These are phyloP conservation scores for Ichthyophthirius multifiliis DNA, from an alignment of 169 alveolate genomes.

Conservation along the genomic window DNA sequence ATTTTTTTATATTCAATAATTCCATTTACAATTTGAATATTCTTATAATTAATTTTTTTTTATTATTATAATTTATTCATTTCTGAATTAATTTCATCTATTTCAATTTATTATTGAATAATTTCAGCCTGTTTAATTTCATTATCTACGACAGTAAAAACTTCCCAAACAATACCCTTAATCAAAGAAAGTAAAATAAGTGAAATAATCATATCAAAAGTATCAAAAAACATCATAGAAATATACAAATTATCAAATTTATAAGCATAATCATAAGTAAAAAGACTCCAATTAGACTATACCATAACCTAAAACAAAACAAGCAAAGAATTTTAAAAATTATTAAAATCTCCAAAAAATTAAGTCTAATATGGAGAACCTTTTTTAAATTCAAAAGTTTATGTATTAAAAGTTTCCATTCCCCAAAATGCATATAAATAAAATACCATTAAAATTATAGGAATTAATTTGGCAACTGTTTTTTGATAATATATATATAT, in stretches of 20 bases:
- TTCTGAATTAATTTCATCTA: no score
- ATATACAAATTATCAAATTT: neutral
- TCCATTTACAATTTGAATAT: neutral
- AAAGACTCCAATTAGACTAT: conserved; percentile 17
- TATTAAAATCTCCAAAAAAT: neutral
- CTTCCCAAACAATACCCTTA: conserved; percentile 36
- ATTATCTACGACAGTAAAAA: conserved; percentile 10
- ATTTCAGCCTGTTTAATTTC: neutral
- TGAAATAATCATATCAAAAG: conserved; percentile 10
- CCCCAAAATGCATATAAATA: conserved; percentile 11
- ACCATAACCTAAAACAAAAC: conserved; percentile 8
- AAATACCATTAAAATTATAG: conserved; percentile 3
- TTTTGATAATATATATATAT: neutral
- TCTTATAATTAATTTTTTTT: no score
- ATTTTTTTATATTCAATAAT: no score
- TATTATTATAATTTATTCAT: no score
- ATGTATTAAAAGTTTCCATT: neutral
- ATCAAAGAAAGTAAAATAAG: conserved; percentile 17
- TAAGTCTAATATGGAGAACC: neutral
- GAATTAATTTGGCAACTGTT: neutral
- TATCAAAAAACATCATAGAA: neutral
- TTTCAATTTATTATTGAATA: no score
- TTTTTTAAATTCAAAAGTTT: neutral
- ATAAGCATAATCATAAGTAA: conserved; percentile 8
- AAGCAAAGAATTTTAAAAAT: neutral